Conservation (phyloP, 1,284 basidiomycete species). For the Cryptococcus jaspeensis region DNA sequence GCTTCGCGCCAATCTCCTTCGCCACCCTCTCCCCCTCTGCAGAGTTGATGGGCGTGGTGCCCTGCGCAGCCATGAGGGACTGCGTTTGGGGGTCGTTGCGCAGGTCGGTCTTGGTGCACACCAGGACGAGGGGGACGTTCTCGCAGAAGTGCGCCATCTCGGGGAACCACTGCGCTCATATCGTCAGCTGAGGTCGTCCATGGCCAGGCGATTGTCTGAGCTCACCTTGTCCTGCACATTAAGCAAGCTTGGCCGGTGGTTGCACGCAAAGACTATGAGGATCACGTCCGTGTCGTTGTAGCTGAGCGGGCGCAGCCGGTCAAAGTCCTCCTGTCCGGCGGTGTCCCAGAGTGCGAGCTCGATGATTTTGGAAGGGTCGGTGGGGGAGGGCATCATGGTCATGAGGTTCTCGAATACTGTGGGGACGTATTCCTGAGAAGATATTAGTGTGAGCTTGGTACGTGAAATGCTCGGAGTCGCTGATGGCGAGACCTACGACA, state of each 20-base stretch:
- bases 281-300: slow-evolving; percentile 97
- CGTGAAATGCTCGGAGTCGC: background rate
- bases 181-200: slow-evolving; percentile 1
- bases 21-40: slow-evolving; percentile 79
- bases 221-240: slow-evolving; percentile 80
- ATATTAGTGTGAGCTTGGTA: background rate
- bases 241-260: slow-evolving; percentile 89
- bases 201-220: background rate
- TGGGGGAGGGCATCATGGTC: slow-evolving; percentile 70
- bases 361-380: slow-evolving; percentile 78
- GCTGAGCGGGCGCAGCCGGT: slow-evolving; percentile 85
- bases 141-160: slow-evolving; percentile 98
- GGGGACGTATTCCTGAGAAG: slow-evolving; percentile 84
- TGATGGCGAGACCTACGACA: slow-evolving; percentile 39
- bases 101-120: slow-evolving; percentile 92
- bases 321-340: slow-evolving; percentile 97
- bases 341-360: slow-evolving; percentile 98
- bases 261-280: slow-evolving; percentile 93
- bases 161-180: slow-evolving; percentile 76
- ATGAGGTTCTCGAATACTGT: slow-evolving; percentile 99
- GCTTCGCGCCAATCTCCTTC: slow-evolving; percentile 84
- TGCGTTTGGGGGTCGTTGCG: slow-evolving; percentile 81
- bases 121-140: slow-evolving; percentile 84
- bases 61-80: slow-evolving; percentile 90
- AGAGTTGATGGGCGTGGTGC: slow-evolving; percentile 74